phyloP scores from a whole-genome alignment of 1,139 yeast genomes.

The Protomyces inundatus region DNA sequence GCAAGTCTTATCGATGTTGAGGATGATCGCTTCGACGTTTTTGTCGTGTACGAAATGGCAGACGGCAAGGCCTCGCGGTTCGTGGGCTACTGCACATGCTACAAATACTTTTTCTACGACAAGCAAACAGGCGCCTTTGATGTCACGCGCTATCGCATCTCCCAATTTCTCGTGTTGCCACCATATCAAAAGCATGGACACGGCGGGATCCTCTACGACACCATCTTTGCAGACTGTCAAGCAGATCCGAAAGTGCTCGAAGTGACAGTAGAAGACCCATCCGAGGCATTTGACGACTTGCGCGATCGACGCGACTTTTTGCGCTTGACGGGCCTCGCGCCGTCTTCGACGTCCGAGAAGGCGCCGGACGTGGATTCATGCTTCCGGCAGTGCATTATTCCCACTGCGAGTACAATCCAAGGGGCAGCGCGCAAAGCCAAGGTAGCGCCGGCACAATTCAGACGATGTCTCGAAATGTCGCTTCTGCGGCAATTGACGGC shows the following conservation, averaged over 20 bases:
- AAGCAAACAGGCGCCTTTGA: conserved; percentile 10
- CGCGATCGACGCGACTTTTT: conserved; percentile 76
- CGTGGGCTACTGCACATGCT: conserved; percentile 77
- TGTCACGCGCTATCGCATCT: conserved; percentile 59
- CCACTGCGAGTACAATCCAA: conserved; percentile 48
- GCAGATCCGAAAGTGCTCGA: conserved; percentile 55
- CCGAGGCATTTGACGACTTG: conserved; percentile 84
- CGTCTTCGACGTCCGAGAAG: too few species aligned
- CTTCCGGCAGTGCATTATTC: neutral
- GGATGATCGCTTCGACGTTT: conserved; percentile 70
- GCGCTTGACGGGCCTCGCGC: conserved; percentile 40
- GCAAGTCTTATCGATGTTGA: conserved; percentile 77
- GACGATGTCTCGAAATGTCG: conserved; percentile 56
- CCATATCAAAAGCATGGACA: conserved; percentile 65
- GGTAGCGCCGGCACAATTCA: conserved; percentile 5
- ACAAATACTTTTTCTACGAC: conserved; percentile 70
- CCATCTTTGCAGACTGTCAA: conserved; percentile 54
- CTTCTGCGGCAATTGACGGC: conserved; percentile 69
- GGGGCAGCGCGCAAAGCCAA: conserved; percentile 34
- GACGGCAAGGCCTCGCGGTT: conserved; percentile 38
- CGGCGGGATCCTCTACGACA: conserved; percentile 60
- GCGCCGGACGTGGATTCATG: too few species aligned
- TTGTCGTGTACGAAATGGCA: conserved; percentile 39
- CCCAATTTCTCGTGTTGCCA: conserved; percentile 83
- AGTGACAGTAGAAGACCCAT: conserved; percentile 91